Evolutionary conservation across 176 grass and related monocot species (phyloP), one percentile per base, ranked within the genome.

Genomic region (Miscanthus lutarioriparius): DNA sequence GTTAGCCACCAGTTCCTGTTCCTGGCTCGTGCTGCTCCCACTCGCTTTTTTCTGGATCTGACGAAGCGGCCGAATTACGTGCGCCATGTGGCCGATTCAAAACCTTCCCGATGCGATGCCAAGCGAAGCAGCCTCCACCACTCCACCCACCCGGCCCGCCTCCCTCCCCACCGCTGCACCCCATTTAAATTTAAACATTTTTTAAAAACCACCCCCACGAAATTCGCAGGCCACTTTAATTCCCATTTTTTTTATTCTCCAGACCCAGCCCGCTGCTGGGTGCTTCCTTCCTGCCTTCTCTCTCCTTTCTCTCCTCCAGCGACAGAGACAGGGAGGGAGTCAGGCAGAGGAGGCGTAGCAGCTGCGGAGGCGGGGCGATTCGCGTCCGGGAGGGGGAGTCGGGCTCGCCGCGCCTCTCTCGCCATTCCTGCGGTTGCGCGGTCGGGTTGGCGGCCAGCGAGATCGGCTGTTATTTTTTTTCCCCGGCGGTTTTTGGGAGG

Each of bases 101-200:
- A 89, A 84, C 80, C 81, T 80, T 71, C 80, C 61, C 48, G 51
- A 77, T 59, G 43, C 44, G 47, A 53, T 51, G 39, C 79, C 17
- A 26, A 82, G 76, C 36, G 43, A 79, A 25, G 70, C 70, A 74
- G 41, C 47, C 26, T 70, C 70, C 20, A 65, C 33, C 17, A 67
- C 36, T 26, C 74, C 58, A 44, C 62, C 43, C 28, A 63, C 41
- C 14, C 51, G 13, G 13, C 44, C 28, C 28, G 28, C 28, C 1
- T n/a, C 1, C 28, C 28, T 30, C 28, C 30, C 17, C 67, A 56
- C 13, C 37, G 26, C 83, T 68, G 65, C 39, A 48, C 51, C 72
- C n/a, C 68, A 79, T 83, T 91, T 91, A 75, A 86, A 86, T 80
- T 83, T 83, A 79, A 89, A 75, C 45, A 54, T 30, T 87, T 86